phyloP scores from a whole-genome alignment of 164 flowering plant genomes.

The Taxillus chinensis region DNA sequence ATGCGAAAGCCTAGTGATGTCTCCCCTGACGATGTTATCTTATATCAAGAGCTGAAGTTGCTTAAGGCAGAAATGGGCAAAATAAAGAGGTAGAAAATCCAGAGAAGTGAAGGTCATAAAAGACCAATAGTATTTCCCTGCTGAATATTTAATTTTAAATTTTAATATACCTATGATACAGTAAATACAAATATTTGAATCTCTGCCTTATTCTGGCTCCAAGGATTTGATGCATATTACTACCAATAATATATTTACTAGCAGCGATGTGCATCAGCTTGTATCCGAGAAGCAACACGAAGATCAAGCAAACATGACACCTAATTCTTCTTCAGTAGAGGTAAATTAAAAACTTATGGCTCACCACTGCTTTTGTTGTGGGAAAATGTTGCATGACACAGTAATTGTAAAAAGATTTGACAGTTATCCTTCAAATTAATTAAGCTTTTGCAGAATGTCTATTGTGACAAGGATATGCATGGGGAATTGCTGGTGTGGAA shows the following conservation, averaged over 20 bases:
- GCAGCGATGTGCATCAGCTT: constrained; percentile 21
- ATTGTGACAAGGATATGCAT: constrained; percentile 12
- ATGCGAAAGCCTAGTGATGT: constrained; percentile 16
- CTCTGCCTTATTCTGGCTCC: background rate
- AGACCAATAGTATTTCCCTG: background rate
- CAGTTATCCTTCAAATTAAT: background rate
- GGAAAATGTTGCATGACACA: background rate
- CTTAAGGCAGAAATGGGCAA: constrained; percentile 29
- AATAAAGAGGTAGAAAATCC: constrained; percentile 21
- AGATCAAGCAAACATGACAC: constrained; percentile 1
- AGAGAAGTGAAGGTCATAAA: background rate
- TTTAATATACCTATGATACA: background rate
- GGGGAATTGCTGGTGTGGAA: constrained; percentile 19
- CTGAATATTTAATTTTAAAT: background rate
- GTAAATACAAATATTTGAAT: background rate
- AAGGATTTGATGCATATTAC: too few species aligned
- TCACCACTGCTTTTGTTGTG: background rate
- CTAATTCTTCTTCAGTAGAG: background rate
- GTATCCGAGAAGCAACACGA: constrained; percentile 15
- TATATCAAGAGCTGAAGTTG: constrained; percentile 16
- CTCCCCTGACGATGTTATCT: constrained; percentile 9
- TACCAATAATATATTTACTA: background rate
- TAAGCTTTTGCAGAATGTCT: background rate
- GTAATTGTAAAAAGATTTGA: background rate
- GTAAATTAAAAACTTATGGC: background rate